Base-by-base conservation (phyloP, 2,329 filamentous ascomycete species). In the Hypomyces perniciosus region DNA sequence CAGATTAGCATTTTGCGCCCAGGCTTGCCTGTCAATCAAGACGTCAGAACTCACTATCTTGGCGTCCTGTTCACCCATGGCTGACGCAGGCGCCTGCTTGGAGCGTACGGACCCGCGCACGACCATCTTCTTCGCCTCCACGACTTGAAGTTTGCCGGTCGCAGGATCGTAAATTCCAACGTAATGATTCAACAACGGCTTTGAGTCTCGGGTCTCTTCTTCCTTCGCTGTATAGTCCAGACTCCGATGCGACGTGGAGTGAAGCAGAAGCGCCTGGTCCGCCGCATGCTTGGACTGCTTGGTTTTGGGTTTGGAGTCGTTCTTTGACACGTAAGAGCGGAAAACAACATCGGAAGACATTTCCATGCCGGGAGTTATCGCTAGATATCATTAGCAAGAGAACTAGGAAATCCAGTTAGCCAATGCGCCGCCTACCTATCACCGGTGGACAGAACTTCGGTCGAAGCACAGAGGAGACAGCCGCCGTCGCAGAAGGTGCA, bases 111-210 rank as follows among this genome's bases (percentile, higher is more conserved):
- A 66, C 9, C 78, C 80, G 38, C 80, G 72, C 20, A 86, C 70
- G 29, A 78, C 72, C 76, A 86, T 81, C 68, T 80, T 85, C 65
- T 81, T 81, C 12, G 81, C 80, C 61, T 84, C 76, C 13, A 85
- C 71, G 33, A 86, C 72, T 57, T 84, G 72, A 40, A 86, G 64
- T 56, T 79, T 72, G 20, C 79, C 79, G 0, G 78, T 82, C 33
- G 72, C 68, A 0, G 81, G 79, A 57, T 87, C 82, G 54, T 79
- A 85, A 5, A 86, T 69, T 12, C 81, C 84, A 29, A 87, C 67
- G 61, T 83, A 87, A 64, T 86, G 81, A 48, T 81, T 84, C 42
- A 84, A 56, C 4, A 78, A 55, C 31, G 65, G 64, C 34, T 65
- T 63, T 5, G 59, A 53, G 3, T 62, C 66, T 27, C 61, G 55